phyloP scores from a whole-genome alignment of 176 grass and related monocot species.

The Cenchrus purpureus region DNA sequence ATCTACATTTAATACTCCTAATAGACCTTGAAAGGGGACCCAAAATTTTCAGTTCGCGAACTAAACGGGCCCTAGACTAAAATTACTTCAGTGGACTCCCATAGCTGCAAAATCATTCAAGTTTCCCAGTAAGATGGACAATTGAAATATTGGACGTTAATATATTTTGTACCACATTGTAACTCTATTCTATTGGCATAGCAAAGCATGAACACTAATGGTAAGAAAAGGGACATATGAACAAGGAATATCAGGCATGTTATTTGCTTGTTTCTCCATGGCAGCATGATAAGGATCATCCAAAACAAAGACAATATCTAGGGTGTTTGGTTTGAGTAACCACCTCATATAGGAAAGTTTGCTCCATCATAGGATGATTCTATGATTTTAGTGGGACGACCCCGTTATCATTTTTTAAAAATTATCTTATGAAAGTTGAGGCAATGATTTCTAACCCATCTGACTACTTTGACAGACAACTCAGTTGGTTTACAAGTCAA shows the following conservation, averaged over 20 bases:
- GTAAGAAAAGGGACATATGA: not conserved
- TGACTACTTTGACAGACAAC: not conserved
- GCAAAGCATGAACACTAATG: not conserved
- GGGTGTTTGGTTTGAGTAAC: not conserved
- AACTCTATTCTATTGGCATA: conserved; percentile 13
- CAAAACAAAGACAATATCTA: not conserved
- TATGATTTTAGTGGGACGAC: not conserved
- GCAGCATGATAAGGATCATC: not conserved
- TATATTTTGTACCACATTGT: not conserved
- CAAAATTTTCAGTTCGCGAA: too few relatives aligned
- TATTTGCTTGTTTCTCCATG: conserved; percentile 20
- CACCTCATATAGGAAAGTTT: not conserved
- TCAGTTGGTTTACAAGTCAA: not conserved
- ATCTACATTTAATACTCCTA: too few relatives aligned
- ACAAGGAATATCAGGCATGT: not conserved
- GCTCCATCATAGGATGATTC: not conserved
- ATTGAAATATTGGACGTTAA: not conserved
- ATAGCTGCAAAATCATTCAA: conserved; percentile 7
- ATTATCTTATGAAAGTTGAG: not conserved
- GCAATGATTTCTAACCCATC: conserved; percentile 4
- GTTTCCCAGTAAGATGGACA: conserved; percentile 3
- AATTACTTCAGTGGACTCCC: not conserved
- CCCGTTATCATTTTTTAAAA: not conserved
- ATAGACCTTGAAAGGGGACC: too few relatives aligned
- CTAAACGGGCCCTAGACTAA: not conserved